A percentile compares a stretch with the other conserved stretches of the same genome.
phyloP scores from a whole-genome alignment of 768 basidiomycete genomes.

The Rhodosporidiobolus sp. region DNA sequence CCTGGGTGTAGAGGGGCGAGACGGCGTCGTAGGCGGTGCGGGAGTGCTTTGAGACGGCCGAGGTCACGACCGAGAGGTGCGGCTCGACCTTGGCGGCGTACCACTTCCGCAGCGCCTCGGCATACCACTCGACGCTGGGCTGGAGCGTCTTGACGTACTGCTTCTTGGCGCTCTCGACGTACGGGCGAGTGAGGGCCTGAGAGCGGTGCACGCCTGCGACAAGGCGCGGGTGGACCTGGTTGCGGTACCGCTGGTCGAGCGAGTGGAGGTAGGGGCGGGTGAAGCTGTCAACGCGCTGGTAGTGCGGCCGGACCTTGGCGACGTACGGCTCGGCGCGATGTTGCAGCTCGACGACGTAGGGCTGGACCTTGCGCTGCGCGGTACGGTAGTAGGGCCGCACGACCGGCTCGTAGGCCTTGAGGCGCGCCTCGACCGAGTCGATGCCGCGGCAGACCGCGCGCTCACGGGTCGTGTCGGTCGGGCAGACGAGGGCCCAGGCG shows the following conservation, averaged over 20 bases:
- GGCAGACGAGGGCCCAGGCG: slow-evolving; percentile 39
- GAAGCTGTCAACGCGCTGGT: slow-evolving; percentile 5
- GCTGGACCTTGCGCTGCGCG: slow-evolving; percentile 17
- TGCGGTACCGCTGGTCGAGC: background rate
- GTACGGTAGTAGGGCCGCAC: slow-evolving; percentile 24
- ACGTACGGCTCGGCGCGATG: slow-evolving; percentile 20
- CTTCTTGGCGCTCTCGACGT: slow-evolving; percentile 1
- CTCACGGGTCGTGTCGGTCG: slow-evolving; percentile 12
- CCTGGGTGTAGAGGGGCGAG: slow-evolving; percentile 20
- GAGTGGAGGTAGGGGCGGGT: slow-evolving; percentile 14
- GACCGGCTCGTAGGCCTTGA: slow-evolving; percentile 19
- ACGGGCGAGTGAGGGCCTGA: slow-evolving; percentile 17
- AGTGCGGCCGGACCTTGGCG: slow-evolving; percentile 18
- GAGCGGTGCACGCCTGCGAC: slow-evolving; percentile 3
- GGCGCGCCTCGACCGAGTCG: slow-evolving; percentile 1
- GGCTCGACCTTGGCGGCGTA: slow-evolving; percentile 34
- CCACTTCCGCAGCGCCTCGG: slow-evolving; percentile 16
- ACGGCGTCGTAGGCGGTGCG: slow-evolving; percentile 5
- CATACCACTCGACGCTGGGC: slow-evolving; percentile 35
- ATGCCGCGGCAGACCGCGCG: slow-evolving; percentile 34
- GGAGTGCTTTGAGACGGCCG: background rate
- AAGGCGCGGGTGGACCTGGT: slow-evolving; percentile 11
- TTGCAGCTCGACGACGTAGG: slow-evolving; percentile 16
- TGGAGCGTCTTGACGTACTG: slow-evolving; percentile 31
- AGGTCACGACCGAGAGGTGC: background rate